A percentile compares a stretch with the other conserved stretches of the same genome.
Conservation (phyloP, 2,329 filamentous ascomycete genomes). For the Fusarium abutilonis region DNA sequence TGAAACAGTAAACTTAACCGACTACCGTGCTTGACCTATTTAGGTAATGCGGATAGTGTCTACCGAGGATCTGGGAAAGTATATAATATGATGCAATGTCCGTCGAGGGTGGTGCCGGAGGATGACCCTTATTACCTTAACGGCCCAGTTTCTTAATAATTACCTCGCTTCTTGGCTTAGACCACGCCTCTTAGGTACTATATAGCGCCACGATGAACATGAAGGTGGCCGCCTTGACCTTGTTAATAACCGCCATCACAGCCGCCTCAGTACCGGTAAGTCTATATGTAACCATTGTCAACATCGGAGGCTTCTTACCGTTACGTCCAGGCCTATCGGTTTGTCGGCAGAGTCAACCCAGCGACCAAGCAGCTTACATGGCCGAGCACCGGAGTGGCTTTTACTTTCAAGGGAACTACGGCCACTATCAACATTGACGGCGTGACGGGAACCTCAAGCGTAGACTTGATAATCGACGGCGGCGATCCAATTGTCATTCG, state of each 20-base stretch:
- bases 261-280: conserved; percentile 16
- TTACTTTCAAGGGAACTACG: conserved; percentile 53
- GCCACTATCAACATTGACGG: conserved; percentile 48
- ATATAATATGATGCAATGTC: neutral
- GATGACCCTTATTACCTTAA: neutral
- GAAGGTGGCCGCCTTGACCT: conserved; percentile 6
- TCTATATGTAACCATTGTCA: neutral
- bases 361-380: conserved; percentile 56
- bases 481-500: conserved; percentile 19
- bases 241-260: conserved; percentile 11
- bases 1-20: neutral
- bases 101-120: neutral
- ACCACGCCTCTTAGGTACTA: neutral
- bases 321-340: conserved; percentile 23
- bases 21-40: neutral
- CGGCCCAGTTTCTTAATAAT: no score
- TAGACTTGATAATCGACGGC: conserved; percentile 29
- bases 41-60: conserved; percentile 27
- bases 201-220: neutral
- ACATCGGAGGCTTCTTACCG: neutral
- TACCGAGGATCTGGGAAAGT: conserved; percentile 5
- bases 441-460: conserved; percentile 21
- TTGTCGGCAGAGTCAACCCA: conserved; percentile 55
- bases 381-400: conserved; percentile 55
- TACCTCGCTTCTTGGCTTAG: neutral